Evolutionary conservation across 2,329 filamentous ascomycete genomes (phyloP), one percentile per base, ranked within the genome.

Genomic region (Pezicula carpinea): DNA sequence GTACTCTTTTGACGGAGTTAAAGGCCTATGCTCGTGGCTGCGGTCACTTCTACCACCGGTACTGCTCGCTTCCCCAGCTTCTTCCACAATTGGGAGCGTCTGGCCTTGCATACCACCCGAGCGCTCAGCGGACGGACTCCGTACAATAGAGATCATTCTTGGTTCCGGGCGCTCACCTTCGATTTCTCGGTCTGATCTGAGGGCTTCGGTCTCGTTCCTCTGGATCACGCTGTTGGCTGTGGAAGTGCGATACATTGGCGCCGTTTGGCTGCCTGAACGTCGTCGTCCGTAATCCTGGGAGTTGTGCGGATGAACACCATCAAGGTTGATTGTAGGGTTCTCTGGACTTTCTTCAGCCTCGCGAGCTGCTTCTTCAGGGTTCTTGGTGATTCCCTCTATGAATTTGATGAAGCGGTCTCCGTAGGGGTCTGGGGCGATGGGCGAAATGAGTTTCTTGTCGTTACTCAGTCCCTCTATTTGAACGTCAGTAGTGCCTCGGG

Each of bases 401-500:
- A 99, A 99, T 55, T 87, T 86, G 64, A 95, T 79, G 66, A 99
- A 99, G 5, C 93, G 85, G 49, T 97, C 89, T 22, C 93, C 93
- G 60, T 99, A 99, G 48, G 89, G 79, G 52, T 90, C 82, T 1
- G 93, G 92, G 1, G 91, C 88, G 19, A 97, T 84, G 2, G 93
- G 90, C 0, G 92, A 97, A 51, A 99, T 97, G 64, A 96, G 85
- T 29, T 80, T 82, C 59, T 89, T 84, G 59, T 93, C 87, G 59
- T 83, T 80, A 2, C 85, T 89, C 49, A 97, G 73, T 32, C 93
- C 92, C 72, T 99, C 61, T 64, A 38, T 53, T 26, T n/a, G 21
- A 13, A 42, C 15, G 39, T 19, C 17, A 34, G 11, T 18, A 35
- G 4, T 34, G 32, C 17, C n/a, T 14, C n/a, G 33, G 38, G n/a